Evolutionary conservation across 495 filamentous ascomycete species (phyloP), one percentile per base, ranked within the genome.

Genomic region (Aspergillus biplanus): DNA sequence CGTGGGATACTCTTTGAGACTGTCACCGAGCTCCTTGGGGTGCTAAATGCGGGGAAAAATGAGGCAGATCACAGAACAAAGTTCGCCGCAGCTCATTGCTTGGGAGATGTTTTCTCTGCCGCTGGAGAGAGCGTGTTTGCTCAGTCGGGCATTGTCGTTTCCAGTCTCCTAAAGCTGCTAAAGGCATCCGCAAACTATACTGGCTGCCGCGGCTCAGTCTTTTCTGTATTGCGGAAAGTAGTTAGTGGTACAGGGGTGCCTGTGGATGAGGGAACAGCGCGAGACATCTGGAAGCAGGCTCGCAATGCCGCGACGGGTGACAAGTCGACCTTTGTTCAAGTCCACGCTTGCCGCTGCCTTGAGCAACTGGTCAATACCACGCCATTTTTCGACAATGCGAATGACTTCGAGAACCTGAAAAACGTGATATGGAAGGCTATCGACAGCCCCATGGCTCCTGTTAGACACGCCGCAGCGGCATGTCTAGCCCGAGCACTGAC

Each of bases 91-190:
- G 91, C 90, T 37, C 84, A 90, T 69, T 97, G 93, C 72, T 67
- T 99, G 62, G 95, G 95, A 37, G 91, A 93, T 73, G 85, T 97
- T 32, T 97, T 92, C 73, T 90, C 87, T 49, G 84, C 88, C 15
- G 95, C 95, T 7, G 95, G 95, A 33, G 94, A 97, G 73, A 97
- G 95, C 75, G 95, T 92, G 18, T 92, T 97, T 74, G 88, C 89
- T 64, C 80, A 96, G 67, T 90, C 94, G 61, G 87, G 86, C 55
- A 73, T 96, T 61, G 87, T 86, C 3, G 91, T 86, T 52, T 83
- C 87, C 2, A 82, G 86, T 32, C 75, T 93, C 48, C 68, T 97
- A 56, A 93, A 93, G 73, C 77, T 94, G 0, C 71, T 97, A 58
- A 99, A 97, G 74, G 75, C 86, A 33, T 86, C 92, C 1, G 87